Base-by-base conservation (phyloP, 2,329 filamentous ascomycete species). In the Sphaerulina populicola region DNA sequence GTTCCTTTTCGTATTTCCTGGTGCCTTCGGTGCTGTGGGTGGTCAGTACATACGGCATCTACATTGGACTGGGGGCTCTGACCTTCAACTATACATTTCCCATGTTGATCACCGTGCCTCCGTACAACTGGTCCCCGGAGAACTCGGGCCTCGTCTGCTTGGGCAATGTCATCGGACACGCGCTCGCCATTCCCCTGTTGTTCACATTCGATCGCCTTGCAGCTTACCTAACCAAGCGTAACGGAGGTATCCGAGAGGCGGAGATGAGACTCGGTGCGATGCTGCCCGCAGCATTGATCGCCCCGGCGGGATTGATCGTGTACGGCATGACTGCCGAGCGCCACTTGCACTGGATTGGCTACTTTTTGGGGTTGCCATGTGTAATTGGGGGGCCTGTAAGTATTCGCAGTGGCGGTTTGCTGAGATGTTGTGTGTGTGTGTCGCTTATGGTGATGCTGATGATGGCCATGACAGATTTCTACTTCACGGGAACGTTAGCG, bases 401-500 rank as follows among this genome's bases (percentile, higher is more conserved):
- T 49, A 27, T 6, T 27, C 23, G 9, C 23, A 37, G 11, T 23
- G 14, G 1, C 33, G 9, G 11, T 36, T 9, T 42, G 5, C 18
- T 31, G 12, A 40, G 11, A 11, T 10, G 12, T 10, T 10, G 23
- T 4, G 7, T 29, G 48, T 10, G 23, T 4, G 7, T 29, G 48
- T 37, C 36, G 38, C 18, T 48, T 1, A 27, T 4, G 5, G 23
- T 27, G 23, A 27, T 27, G 23, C 5, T 27, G 23, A 27, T 27
- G 14, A 49, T 45, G 15, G 5, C 9, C 23, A n/a, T 11, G 35
- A 4, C 42, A 50, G 46, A 51, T 38, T 49, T 52, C 49, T 59
- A 52, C 60, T 68, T 69, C 54, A 62, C 61, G 11, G 78, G 81
- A 59, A 77, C 77, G 9, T 70, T 83, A 7, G 79, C 78, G 2